Conservation (phyloP, 2,329 filamentous ascomycete genomes). For the Talaromyces sp. region DNA sequence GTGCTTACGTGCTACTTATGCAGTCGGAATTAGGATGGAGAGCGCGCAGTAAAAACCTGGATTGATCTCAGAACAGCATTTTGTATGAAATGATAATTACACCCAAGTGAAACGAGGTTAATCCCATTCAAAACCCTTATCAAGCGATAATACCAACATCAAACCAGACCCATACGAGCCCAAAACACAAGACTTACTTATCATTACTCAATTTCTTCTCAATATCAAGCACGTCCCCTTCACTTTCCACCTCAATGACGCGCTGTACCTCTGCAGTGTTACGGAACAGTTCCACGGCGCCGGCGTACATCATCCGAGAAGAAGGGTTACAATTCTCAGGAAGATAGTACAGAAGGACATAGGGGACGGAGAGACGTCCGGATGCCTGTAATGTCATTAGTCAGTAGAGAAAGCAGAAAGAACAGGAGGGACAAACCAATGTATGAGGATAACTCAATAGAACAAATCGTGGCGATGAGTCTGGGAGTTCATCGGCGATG, state of each 20-base stretch:
- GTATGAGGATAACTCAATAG: slow-evolving; percentile 88
- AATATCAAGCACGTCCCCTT: slow-evolving; percentile 79
- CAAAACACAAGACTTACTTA: slow-evolving; percentile 19
- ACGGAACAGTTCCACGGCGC: slow-evolving; percentile 92
- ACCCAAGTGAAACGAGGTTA: not conserved
- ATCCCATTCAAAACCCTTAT: not conserved
- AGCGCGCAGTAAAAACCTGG: not conserved
- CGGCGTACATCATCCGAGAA: slow-evolving; percentile 88
- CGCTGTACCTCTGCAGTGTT: slow-evolving; percentile 86
- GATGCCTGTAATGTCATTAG: slow-evolving; percentile 56
- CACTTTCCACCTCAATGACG: slow-evolving; percentile 77
- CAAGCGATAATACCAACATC: not conserved
- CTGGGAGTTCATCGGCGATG: slow-evolving; percentile 82
- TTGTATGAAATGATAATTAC: not conserved
- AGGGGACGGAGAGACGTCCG: slow-evolving; percentile 82
- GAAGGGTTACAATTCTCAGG: slow-evolving; percentile 86
- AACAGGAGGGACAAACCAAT: slow-evolving; percentile 54
- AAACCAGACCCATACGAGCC: not conserved
- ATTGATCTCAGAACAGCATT: not conserved
- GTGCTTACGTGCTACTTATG: not conserved
- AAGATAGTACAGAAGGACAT: slow-evolving; percentile 92
- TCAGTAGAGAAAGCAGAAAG: not conserved
- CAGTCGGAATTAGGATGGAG: not conserved
- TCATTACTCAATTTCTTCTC: slow-evolving; percentile 57
- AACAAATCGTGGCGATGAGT: slow-evolving; percentile 85